phyloP scores from a whole-genome alignment of 2,329 filamentous ascomycete genomes.

The Lachnellula suecica region DNA sequence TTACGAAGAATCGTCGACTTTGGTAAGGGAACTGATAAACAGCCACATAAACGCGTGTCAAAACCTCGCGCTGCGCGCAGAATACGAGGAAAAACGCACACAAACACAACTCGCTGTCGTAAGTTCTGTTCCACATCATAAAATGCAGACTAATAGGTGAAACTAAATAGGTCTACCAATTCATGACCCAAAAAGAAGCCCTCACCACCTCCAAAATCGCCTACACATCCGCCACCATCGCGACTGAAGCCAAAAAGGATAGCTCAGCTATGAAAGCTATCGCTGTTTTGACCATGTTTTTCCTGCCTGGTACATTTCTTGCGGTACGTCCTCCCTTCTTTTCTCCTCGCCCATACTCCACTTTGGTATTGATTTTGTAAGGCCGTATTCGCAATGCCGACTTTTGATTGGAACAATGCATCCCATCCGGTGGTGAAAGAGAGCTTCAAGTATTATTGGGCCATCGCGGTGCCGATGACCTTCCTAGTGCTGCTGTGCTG shows the following conservation, averaged over 20 bases:
- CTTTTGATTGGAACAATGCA: constrained; percentile 3
- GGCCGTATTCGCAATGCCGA: constrained; percentile 8
- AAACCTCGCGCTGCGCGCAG: constrained; percentile 5
- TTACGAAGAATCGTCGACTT: neutral
- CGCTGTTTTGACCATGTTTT: constrained; percentile 39
- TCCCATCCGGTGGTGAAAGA: neutral
- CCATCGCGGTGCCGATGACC: constrained; percentile 2
- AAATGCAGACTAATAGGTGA: neutral
- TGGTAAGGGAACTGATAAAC: constrained; percentile 3
- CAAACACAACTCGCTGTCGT: constrained; percentile 15
- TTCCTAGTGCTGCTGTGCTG: neutral
- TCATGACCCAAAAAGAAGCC: constrained; percentile 8
- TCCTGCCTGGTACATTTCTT: constrained; percentile 41
- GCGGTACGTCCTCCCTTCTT: constrained; percentile 17
- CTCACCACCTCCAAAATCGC: constrained; percentile 2
- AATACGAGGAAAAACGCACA: constrained; percentile 9
- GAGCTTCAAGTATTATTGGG: constrained; percentile 8
- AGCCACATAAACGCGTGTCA: constrained; percentile 7
- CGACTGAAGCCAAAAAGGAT: constrained; percentile 30
- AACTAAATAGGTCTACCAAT: constrained; percentile 6
- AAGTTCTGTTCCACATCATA: neutral
- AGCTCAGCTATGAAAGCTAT: constrained; percentile 39
- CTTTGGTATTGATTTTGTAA: neutral
- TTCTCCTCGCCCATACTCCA: neutral
- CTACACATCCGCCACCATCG: constrained; percentile 8